Evolutionary conservation across 257 asterid genomes (phyloP).

Genomic region (Solanum pinnatisectum): DNA sequence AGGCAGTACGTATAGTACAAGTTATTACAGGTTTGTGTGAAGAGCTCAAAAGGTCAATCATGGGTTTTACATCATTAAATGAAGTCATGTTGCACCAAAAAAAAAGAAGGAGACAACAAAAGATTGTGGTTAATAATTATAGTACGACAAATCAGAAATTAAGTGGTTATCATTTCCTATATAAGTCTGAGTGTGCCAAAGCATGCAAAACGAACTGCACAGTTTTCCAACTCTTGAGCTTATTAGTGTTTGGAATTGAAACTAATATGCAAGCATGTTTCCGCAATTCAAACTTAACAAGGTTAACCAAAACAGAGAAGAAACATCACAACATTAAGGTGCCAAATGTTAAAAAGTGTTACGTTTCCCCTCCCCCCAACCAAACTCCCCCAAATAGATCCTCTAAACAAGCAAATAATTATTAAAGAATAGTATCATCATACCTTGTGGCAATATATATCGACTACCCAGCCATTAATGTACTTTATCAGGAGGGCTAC

Average conservation of each 20-base stretch:
- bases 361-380: no score
- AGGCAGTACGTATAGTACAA: neutral
- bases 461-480: constrained; percentile 84
- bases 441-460: constrained; percentile 93
- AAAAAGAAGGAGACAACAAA: neutral
- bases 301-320: neutral
- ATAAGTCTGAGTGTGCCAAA: neutral
- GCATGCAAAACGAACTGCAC: neutral
- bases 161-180: neutral
- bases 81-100: neutral
- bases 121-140: neutral
- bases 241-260: neutral
- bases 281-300: neutral
- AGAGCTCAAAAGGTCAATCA: neutral
- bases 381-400: neutral
- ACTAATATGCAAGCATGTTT: neutral
- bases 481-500: constrained; percentile 71
- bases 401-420: neutral
- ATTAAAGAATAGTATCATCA: neutral
- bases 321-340: neutral
- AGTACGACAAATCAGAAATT: neutral
- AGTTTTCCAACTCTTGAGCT: neutral
- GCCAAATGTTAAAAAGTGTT: neutral
- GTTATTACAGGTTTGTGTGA: neutral
- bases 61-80: neutral